Base-by-base conservation (phyloP, 495 filamentous ascomycete genomes). In the Patellaria atrata region DNA sequence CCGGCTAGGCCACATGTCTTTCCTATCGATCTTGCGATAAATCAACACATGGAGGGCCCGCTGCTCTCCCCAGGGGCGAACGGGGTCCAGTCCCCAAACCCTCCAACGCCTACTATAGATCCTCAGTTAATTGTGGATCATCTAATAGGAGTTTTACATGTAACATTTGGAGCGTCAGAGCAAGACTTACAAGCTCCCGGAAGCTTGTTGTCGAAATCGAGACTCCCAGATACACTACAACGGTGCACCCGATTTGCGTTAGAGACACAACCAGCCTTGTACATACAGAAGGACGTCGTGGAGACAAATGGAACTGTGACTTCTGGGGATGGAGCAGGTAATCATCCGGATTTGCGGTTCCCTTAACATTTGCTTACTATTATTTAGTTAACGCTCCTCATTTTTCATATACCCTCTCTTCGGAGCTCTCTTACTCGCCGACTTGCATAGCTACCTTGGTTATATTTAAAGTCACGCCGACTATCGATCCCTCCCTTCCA, bases 161-260 rank as follows among this genome's bases (percentile, higher is more conserved):
- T 87, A 34, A 85, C 80, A 44, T 67, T 99, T 34, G 91, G 87
- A 44, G 85, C 91, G 39, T 71, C 73, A 18, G 71, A 69, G 47
- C 64, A 65, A 24, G 89, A 99, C 51, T 67, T 99, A 38, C 75
- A 91, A 54, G 62, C 65, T 15, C 61, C 68, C 27, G 84, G 81
- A 28, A 94, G 82, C 55, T 64, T 96, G 52, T 69, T 99, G 30
- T 87, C 83, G 12, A 63, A 71, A 40, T 53, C 61, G 5, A 70
- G 64, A 35, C 68, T 77, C 45, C 57, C 62, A 22, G 86, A 96
- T 35, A 96, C 89, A 0, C 59, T 85, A 17, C 75, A 83, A 48
- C 68, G 84, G 59, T 94, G 87, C 58, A 76, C 72, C 41, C 75
- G 87, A 47, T 99, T 93, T 55, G 82, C 84, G 30, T 71, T 75